Conservation (phyloP, 805 yeast genomes). For the Wickerhamiella brachini region DNA sequence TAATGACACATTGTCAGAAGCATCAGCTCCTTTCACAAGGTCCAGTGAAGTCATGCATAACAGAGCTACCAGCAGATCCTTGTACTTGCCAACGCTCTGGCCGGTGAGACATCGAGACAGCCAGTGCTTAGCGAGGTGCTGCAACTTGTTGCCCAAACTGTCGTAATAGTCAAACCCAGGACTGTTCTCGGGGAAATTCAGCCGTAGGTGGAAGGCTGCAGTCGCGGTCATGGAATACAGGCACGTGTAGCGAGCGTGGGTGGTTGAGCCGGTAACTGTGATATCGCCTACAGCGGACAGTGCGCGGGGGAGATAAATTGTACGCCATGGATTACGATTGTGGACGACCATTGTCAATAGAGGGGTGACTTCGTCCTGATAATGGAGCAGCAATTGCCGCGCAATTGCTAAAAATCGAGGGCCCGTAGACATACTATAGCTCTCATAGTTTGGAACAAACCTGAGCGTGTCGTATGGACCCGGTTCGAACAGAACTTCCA, state of each 20-base stretch:
- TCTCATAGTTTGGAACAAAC: constrained; percentile 1
- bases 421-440: background rate
- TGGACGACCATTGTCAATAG: constrained; percentile 58
- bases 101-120: constrained; percentile 43
- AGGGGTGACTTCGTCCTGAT: constrained; percentile 64
- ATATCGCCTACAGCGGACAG: constrained; percentile 71
- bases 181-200: constrained; percentile 54
- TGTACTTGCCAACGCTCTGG: constrained; percentile 46
- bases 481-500: constrained; percentile 6
- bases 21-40: constrained; percentile 83
- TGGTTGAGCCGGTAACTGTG: constrained; percentile 56
- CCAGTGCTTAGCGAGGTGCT: constrained; percentile 61
- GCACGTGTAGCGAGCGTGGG: constrained; percentile 63
- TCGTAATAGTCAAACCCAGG: constrained; percentile 55
- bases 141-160: constrained; percentile 56
- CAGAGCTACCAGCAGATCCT: constrained; percentile 71
- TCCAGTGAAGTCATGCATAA: constrained; percentile 80
- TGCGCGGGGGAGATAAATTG: constrained; percentile 75
- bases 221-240: constrained; percentile 70
- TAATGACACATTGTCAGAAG: constrained; percentile 64
- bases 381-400: constrained; percentile 56
- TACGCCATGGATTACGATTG: constrained; percentile 77
- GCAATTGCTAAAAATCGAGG: constrained; percentile 33
- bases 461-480: background rate
- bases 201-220: constrained; percentile 65